Evolutionary conservation across 1,284 basidiomycete genomes (phyloP), one percentile per base, ranked within the genome.

Genomic region (Lignosus rhinocerotis): DNA sequence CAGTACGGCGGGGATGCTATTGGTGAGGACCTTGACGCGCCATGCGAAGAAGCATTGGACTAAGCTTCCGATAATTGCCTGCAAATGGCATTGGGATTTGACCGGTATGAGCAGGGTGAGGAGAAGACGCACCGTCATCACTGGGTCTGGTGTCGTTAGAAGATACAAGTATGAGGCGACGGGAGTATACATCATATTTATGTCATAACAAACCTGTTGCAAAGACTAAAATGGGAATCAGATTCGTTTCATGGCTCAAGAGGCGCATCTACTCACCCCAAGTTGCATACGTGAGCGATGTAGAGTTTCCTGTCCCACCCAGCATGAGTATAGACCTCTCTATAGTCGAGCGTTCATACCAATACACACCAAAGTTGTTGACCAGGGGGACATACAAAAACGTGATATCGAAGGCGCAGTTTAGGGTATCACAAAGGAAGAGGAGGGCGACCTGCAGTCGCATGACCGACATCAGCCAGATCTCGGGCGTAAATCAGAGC

Each of bases 21-120:
- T 66, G 16, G 72, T 76, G 50, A 78, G 69, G 19, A 77, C 67
- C 41, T 71, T 71, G 45, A 78, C 75, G 59, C 77, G 67, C 77
- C 77, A 78, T 5, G 77, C 75, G 59, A 79, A 78, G 66, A 78
- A 78, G 36, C 73, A 56, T 53, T 78, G 77, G 16, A 78, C 77
- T 21, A 72, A 64, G 44, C 72, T 67, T 16, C 77, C 77, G 16
- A 76, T 74, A 42, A 78, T 61, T 1, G 74, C 71, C 74, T 77
- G 45, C 14, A 19, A 30, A 36, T 38, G 16, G 21, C 47, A 39
- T 25, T n/a, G 9, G 16, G 36, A 47, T 31, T 16, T 6, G 12
- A 12, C 6, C 10, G 11, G 6, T 11, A 25, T 6, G 39, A 44
- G 6, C n/a, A 21, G 17, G 36, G 21, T 2, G 19, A 45, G 31